These are phyloP conservation scores for Mitragyna speciosa DNA, from an alignment of 257 asterid genomes.

Conservation along the genomic window DNA sequence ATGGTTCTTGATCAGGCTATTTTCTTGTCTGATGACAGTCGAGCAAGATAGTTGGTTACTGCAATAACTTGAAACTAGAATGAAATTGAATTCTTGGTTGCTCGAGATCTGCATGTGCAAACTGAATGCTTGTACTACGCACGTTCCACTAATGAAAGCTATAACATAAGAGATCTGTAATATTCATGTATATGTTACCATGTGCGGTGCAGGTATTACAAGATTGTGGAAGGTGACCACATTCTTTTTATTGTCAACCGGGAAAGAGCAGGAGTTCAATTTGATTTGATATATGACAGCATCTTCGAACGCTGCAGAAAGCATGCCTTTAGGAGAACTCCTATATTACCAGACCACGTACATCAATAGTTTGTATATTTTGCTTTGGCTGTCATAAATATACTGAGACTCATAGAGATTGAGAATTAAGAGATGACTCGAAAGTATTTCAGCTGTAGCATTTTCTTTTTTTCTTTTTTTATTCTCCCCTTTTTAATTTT, in stretches of 20 bases:
- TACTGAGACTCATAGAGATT: slow-evolving; percentile 3
- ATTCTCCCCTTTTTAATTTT: background rate
- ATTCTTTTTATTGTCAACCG: slow-evolving; percentile 84
- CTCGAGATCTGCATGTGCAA: background rate
- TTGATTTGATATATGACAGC: slow-evolving; percentile 88
- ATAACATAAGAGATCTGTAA: background rate
- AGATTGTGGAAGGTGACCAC: slow-evolving; percentile 93
- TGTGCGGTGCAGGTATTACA: slow-evolving; percentile 69
- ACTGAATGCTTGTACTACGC: background rate
- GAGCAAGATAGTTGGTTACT: background rate
- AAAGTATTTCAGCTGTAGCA: background rate
- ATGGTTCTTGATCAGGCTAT: background rate
- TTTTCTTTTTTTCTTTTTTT: background rate
- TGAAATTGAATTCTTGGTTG: background rate
- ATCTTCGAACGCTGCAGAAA: slow-evolving; percentile 92
- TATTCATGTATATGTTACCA: background rate
- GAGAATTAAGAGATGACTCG: slow-evolving; percentile 3
- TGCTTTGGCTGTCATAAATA: background rate
- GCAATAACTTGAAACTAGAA: background rate
- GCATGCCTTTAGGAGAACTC: slow-evolving; percentile 65
- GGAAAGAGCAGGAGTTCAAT: slow-evolving; percentile 89
- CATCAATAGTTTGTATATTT: slow-evolving; percentile 27
- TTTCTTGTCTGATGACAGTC: background rate
- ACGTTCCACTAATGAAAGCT: background rate
- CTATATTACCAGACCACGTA: slow-evolving; percentile 57